Percentiles rank a stretch among this genome's conserved stretches.
phyloP scores from a whole-genome alignment of 2,329 filamentous ascomycete genomes.

The Onygena corvina region DNA sequence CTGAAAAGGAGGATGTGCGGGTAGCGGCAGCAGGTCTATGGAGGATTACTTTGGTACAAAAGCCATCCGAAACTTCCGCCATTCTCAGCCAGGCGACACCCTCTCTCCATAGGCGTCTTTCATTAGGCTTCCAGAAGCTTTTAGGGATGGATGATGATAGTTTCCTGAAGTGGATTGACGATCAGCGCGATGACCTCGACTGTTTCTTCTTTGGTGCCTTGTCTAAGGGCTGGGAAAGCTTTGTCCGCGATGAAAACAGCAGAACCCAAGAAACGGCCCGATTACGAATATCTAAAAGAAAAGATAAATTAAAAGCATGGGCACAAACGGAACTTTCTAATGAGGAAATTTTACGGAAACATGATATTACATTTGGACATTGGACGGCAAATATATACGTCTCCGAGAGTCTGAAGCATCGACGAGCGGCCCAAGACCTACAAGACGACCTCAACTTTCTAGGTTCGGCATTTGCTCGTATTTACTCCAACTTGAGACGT shows the following conservation, averaged over 20 bases:
- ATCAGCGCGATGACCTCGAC: conserved; percentile 67
- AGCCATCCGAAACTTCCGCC: conserved; percentile 65
- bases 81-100: conserved; percentile 62
- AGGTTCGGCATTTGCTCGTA: conserved; percentile 60
- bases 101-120: conserved; percentile 58
- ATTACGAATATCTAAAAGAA: conserved; percentile 58
- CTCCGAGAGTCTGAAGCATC: conserved; percentile 83
- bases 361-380: conserved; percentile 73
- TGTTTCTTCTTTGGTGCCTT: conserved; percentile 69
- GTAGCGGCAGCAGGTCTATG: conserved; percentile 70
- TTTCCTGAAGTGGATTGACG: conserved; percentile 79
- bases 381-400: conserved; percentile 95
- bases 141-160: conserved; percentile 80
- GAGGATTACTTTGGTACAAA: conserved; percentile 88
- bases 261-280: conserved; percentile 65
- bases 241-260: conserved; percentile 69
- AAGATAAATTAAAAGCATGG: conserved; percentile 74
- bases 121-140: conserved; percentile 66
- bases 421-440: conserved; percentile 79
- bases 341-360: conserved; percentile 63
- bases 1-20: conserved; percentile 54
- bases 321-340: conserved; percentile 53
- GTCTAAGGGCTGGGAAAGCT: conserved; percentile 76
- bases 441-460: conserved; percentile 79
- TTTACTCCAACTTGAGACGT: conserved; percentile 64